Evolutionary conservation across 2,329 filamentous ascomycete genomes (phyloP), one percentile per base, ranked within the genome.

Genomic region (Beauveria sp.): DNA sequence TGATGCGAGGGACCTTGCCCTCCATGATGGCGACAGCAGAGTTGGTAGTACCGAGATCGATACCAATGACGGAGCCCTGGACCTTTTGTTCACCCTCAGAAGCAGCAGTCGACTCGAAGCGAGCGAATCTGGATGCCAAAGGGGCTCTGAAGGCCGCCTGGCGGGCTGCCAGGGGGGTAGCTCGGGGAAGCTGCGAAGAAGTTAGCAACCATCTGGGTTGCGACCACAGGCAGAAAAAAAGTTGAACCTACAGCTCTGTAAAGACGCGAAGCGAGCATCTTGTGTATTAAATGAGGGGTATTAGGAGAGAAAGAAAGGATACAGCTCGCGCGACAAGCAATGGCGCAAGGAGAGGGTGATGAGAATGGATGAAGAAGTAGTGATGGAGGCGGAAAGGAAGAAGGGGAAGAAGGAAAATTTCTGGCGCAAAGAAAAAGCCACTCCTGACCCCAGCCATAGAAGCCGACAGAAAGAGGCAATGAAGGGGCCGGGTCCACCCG

Each of bases 11-110:
- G 62, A 84, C 79, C 83, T 96, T 96, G 79, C 93, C 95, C 84
- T 98, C 93, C 93, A 98, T 96, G 67, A 98, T 83, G 72, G 93
- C 93, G 65, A 98, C 93, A 62, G 93, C 93, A 64, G 93, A 97
- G 86, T 98, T 98, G 71, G 93, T 98, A 74, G 93, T 98, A 74
- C 93, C 93, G 73, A 98, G 81, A 84, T 98, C 93, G 76, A 98
- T 97, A 88, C 95, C 95, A 73, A 98, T 97, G 77, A 98, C 93
- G 73, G 90, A 81, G 74, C 95, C 95, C 81, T 93, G 91, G 65
- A 98, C 91, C 86, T 97, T 97, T 71, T 84, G 85, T 68, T 89
- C 87, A 45, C 69, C 69, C 56, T 74, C 70, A 43, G 42, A 43
- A 28, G 69, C 70, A 60, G 73, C 67, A 61, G 90, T 88, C 46